Conservation (phyloP, 2,329 filamentous ascomycete species). For the Monosporascus sp. region DNA sequence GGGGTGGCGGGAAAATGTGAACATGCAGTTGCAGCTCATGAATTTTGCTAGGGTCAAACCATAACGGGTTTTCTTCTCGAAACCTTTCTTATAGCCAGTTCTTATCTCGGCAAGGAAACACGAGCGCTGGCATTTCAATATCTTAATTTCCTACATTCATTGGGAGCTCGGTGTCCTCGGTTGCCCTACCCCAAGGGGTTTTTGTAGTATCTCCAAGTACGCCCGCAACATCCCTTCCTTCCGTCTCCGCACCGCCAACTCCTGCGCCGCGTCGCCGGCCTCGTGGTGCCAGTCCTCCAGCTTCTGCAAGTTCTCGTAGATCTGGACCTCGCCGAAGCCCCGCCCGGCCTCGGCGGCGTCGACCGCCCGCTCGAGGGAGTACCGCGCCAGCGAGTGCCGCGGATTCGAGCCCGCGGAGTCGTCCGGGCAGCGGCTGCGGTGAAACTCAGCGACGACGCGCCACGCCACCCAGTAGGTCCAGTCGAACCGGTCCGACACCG, state of each 20-base stretch:
- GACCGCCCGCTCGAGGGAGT: conserved; percentile 11
- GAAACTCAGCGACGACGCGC: conserved; percentile 14
- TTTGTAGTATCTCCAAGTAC: conserved; percentile 8
- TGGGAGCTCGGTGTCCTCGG: not conserved
- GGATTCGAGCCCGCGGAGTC: conserved; percentile 6
- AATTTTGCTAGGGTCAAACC: no score
- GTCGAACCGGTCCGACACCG: conserved; percentile 7
- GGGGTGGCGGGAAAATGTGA: no score
- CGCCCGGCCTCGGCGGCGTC: conserved; percentile 9
- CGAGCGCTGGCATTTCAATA: no score
- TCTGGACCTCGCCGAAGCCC: conserved; percentile 12
- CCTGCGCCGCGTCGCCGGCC: conserved; percentile 9
- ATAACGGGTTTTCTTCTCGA: no score
- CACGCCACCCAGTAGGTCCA: conserved; percentile 14
- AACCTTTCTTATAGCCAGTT: no score
- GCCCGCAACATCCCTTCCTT: conserved; percentile 9
- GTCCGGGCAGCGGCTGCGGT: conserved; percentile 9
- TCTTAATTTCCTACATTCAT: not conserved
- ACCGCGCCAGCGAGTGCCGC: conserved; percentile 12
- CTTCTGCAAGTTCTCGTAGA: conserved; percentile 13
- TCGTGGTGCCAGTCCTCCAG: conserved; percentile 15
- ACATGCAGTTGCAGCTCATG: no score
- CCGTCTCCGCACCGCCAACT: conserved; percentile 5
- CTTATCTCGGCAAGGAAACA: no score
- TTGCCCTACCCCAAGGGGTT: not conserved